phyloP scores from a whole-genome alignment of 2,329 filamentous ascomycete genomes.

The Phialocephala sp. region DNA sequence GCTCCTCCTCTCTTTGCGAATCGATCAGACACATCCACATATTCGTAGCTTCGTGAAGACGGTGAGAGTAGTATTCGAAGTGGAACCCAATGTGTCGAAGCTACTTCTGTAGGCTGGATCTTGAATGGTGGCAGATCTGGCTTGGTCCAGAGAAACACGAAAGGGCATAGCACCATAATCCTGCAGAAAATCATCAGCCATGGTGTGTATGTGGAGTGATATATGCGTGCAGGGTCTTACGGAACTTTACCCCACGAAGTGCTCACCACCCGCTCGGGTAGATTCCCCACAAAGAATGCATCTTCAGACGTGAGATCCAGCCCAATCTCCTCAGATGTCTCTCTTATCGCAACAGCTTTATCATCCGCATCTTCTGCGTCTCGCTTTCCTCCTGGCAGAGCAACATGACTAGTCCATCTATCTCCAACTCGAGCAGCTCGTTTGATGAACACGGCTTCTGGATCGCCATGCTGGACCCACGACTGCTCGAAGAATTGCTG shows the following conservation, averaged over 20 bases:
- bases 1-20: slow-evolving; percentile 61
- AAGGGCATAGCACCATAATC: slow-evolving; percentile 73
- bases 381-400: slow-evolving; percentile 69
- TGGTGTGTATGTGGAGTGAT: slow-evolving; percentile 17
- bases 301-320: slow-evolving; percentile 58
- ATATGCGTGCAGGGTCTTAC: slow-evolving; percentile 47
- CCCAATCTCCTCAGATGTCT: slow-evolving; percentile 71
- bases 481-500: slow-evolving; percentile 65
- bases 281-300: slow-evolving; percentile 60
- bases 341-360: slow-evolving; percentile 64
- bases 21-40: slow-evolving; percentile 67
- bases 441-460: slow-evolving; percentile 76
- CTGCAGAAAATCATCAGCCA: slow-evolving; percentile 45
- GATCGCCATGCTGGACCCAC: slow-evolving; percentile 70
- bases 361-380: slow-evolving; percentile 70
- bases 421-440: slow-evolving; percentile 68
- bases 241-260: slow-evolving; percentile 70
- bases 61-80: slow-evolving; percentile 65
- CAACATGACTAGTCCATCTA: slow-evolving; percentile 73
- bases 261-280: slow-evolving; percentile 69
- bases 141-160: slow-evolving; percentile 66
- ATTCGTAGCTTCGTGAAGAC: slow-evolving; percentile 63
- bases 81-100: slow-evolving; percentile 72
- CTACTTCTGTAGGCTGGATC: slow-evolving; percentile 72
- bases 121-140: slow-evolving; percentile 60